These are phyloP conservation scores for Adansonia gregorii DNA, from an alignment of 441 rosid genomes.

Conservation along the genomic window DNA sequence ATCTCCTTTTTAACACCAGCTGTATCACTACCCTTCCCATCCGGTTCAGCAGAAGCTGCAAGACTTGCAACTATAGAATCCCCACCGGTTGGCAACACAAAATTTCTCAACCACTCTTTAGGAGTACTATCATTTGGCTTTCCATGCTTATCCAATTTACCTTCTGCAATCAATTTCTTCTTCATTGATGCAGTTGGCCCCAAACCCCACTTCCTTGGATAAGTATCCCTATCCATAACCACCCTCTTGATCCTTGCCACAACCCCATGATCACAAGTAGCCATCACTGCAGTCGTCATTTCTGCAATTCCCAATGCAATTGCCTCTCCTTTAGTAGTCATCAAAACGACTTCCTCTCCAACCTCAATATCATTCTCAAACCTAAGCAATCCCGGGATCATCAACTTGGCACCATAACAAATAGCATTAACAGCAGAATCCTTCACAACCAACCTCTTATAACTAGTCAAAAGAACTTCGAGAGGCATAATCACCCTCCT, in stretches of 20 bases:
- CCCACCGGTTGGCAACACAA: slow-evolving; percentile 69
- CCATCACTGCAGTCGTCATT: background rate
- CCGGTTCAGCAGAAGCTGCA: slow-evolving; percentile 58
- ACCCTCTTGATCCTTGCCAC: background rate
- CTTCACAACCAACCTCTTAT: slow-evolving; percentile 6
- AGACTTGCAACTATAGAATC: slow-evolving; percentile 67
- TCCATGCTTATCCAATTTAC: background rate
- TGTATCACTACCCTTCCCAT: slow-evolving; percentile 31
- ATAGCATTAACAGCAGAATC: background rate
- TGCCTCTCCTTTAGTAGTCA: background rate
- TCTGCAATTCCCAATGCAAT: background rate
- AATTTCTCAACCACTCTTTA: slow-evolving; percentile 58
- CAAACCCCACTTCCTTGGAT: background rate
- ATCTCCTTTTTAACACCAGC: slow-evolving; percentile 29
- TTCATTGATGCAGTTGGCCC: background rate
- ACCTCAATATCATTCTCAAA: background rate
- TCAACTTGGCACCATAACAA: background rate
- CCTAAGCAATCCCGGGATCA: background rate
- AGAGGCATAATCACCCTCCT: slow-evolving; percentile 5
- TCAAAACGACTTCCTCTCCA: background rate
- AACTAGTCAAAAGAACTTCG: background rate
- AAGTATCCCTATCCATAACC: background rate
- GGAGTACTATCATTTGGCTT: background rate
- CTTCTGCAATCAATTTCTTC: background rate
- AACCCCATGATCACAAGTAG: background rate